These are phyloP conservation scores for Trichoderma guizhouense DNA, from an alignment of 2,329 filamentous ascomycete genomes.

Conservation along the genomic window DNA sequence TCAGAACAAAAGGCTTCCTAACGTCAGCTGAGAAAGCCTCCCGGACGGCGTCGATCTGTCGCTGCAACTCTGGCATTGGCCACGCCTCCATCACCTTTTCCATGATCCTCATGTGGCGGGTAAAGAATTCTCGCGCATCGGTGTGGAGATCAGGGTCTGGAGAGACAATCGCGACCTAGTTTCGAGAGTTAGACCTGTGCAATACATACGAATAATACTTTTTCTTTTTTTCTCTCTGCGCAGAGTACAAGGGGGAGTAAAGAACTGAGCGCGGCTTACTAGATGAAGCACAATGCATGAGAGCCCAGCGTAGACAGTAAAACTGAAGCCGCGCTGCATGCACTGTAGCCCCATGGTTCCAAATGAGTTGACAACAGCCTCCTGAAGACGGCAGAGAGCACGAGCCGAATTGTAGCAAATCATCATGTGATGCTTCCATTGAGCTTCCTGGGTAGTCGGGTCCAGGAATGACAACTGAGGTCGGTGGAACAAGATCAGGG, in stretches of 20 bases:
- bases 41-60: conserved; percentile 82
- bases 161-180: conserved; percentile 83
- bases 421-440: conserved; percentile 86
- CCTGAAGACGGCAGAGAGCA: conserved; percentile 79
- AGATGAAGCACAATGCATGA: conserved; percentile 91
- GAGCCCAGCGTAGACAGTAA: conserved; percentile 87
- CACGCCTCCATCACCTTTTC: conserved; percentile 79
- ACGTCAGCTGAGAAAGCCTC: conserved; percentile 87
- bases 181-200: neutral
- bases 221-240: neutral
- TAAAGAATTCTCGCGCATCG: conserved; percentile 85
- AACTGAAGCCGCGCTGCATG: conserved; percentile 93
- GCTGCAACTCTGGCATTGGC: conserved; percentile 86
- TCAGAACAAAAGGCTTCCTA: conserved; percentile 82
- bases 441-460: conserved; percentile 63
- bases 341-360: conserved; percentile 78
- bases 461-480: conserved; percentile 80
- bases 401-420: conserved; percentile 84
- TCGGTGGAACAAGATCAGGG: conserved; percentile 80
- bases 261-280: conserved; percentile 53
- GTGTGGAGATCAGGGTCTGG: conserved; percentile 84
- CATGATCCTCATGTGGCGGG: conserved; percentile 88
- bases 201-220: neutral
- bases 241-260: neutral
- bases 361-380: conserved; percentile 72